Conservation (phyloP, 345 rosid genomes). For the Populus pruinosa region DNA sequence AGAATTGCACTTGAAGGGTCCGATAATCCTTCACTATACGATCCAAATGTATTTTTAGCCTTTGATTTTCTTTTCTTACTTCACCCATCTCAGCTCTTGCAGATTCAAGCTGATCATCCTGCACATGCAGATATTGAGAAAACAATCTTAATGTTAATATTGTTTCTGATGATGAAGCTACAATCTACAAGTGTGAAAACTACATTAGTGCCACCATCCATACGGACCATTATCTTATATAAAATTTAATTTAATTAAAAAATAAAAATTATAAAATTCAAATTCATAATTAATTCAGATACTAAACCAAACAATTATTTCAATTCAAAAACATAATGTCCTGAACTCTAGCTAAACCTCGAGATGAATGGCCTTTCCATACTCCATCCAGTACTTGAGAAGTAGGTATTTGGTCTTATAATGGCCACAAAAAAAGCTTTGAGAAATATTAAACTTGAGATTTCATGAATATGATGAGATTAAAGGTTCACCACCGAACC, state of each 20-base stretch:
- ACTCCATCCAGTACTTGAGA: too few relatives aligned
- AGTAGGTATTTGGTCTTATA: too few relatives aligned
- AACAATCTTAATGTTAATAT: not conserved
- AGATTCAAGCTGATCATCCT: conserved; percentile 55
- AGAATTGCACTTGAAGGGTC: conserved; percentile 52
- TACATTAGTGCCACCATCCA: not conserved
- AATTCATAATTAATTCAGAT: too few relatives aligned
- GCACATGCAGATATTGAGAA: not conserved
- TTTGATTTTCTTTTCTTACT: conserved; percentile 71
- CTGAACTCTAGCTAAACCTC: too few relatives aligned
- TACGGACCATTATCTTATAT: not conserved
- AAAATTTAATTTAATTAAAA: not conserved
- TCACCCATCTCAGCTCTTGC: conserved; percentile 69
- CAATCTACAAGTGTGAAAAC: too few relatives aligned
- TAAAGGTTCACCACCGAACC: too few relatives aligned
- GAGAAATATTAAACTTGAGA: too few relatives aligned
- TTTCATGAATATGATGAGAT: too few relatives aligned
- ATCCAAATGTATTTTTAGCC: conserved; percentile 51
- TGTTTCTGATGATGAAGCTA: not conserved
- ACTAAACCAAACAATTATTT: too few relatives aligned
- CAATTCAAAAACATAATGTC: too few relatives aligned
- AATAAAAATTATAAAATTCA: not conserved
- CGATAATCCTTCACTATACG: conserved; percentile 60
- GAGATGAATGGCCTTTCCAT: too few relatives aligned
- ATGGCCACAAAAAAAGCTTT: too few relatives aligned